Conservation (phyloP, 768 basidiomycete genomes). For the Gautieria morchelliformis region DNA sequence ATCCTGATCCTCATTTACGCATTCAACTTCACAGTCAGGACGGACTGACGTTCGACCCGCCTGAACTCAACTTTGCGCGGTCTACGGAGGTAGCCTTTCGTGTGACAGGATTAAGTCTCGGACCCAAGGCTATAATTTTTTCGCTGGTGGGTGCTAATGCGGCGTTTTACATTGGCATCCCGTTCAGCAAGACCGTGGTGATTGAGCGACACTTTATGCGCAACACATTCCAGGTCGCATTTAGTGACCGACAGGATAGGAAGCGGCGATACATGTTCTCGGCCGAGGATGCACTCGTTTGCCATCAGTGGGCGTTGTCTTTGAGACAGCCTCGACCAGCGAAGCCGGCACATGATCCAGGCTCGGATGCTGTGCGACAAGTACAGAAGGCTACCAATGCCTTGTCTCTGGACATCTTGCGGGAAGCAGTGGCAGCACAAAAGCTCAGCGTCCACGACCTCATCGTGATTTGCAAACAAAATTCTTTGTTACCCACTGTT, state of each 20-base stretch:
- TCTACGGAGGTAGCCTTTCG: conserved; percentile 82
- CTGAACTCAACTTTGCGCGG: conserved; percentile 67
- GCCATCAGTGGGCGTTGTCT: conserved; percentile 63
- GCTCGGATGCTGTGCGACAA: neutral
- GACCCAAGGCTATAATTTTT: conserved; percentile 75
- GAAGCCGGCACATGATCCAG: conserved; percentile 7
- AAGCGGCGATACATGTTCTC: conserved; percentile 95
- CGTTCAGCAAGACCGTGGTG: conserved; percentile 64
- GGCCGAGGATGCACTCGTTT: conserved; percentile 68
- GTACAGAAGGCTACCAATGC: conserved; percentile 8
- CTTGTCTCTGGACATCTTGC: conserved; percentile 6
- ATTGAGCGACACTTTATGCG: conserved; percentile 94
- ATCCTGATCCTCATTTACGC: conserved; percentile 69
- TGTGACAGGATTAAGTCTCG: conserved; percentile 78
- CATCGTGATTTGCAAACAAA: conserved; percentile 9
- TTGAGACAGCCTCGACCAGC: conserved; percentile 36
- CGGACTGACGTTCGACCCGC: conserved; percentile 72
- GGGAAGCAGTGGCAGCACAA: conserved; percentile 7
- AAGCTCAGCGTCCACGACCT: conserved; percentile 6
- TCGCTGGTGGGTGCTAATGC: conserved; percentile 79
- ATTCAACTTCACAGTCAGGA: conserved; percentile 86
- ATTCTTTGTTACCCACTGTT: conserved; percentile 4
- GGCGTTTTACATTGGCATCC: conserved; percentile 69
- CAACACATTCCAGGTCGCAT: conserved; percentile 91
- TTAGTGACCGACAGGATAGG: conserved; percentile 51